These are phyloP conservation scores for Nematodospora anomalae DNA, from an alignment of 1,139 yeast genomes.

Conservation along the genomic window DNA sequence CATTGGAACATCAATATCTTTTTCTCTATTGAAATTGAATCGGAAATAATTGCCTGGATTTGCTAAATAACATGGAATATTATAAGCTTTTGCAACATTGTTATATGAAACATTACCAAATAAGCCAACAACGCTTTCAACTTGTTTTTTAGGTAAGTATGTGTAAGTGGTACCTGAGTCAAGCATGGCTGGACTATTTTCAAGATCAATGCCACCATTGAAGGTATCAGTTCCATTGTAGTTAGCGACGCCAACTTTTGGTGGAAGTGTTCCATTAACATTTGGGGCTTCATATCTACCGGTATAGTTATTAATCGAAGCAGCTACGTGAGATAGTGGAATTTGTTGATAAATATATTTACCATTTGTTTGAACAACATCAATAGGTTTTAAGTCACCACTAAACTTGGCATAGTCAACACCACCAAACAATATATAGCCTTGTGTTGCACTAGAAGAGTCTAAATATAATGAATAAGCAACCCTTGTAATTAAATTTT, in stretches of 20 bases:
- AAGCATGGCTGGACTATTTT: constrained; percentile 24
- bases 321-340: constrained; percentile 20
- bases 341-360: constrained; percentile 10
- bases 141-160: constrained; percentile 23
- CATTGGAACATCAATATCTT: constrained; percentile 26
- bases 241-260: constrained; percentile 12
- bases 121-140: constrained; percentile 17
- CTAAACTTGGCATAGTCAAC: constrained; percentile 52
- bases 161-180: constrained; percentile 45
- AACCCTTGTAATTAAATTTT: constrained; percentile 48
- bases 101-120: constrained; percentile 19
- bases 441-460: constrained; percentile 38
- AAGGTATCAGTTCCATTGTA: constrained; percentile 16
- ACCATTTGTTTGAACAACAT: constrained; percentile 21
- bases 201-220: constrained; percentile 12
- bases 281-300: too few species aligned
- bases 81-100: constrained; percentile 22
- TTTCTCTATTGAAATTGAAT: constrained; percentile 27
- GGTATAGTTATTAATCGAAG: constrained; percentile 12
- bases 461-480: constrained; percentile 58
- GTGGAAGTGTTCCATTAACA: constrained; percentile 12
- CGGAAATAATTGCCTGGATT: constrained; percentile 23
- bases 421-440: constrained; percentile 58
- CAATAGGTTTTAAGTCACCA: constrained; percentile 38
- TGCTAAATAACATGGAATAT: constrained; percentile 31